Evolutionary conservation across 2,329 filamentous ascomycete species (phyloP).

Genomic region (Colletotrichum lini): DNA sequence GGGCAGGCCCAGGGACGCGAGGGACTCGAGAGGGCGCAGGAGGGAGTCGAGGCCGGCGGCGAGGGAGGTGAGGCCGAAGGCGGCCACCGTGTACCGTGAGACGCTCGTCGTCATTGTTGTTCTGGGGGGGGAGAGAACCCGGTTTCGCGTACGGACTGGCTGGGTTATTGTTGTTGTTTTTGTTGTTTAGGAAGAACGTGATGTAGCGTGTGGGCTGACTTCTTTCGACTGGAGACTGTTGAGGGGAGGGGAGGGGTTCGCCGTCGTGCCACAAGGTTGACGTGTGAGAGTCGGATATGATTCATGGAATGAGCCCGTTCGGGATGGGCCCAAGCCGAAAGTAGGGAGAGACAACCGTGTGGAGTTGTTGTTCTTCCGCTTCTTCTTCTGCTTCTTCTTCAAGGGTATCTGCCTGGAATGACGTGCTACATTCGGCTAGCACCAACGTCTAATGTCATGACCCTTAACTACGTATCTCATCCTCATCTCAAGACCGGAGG

Average conservation of each 20-base stretch:
- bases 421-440: constrained; percentile 22
- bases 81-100: constrained; percentile 42
- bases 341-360: constrained; percentile 24
- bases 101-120: background rate
- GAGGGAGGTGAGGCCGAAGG: constrained; percentile 46
- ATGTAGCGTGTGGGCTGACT: background rate
- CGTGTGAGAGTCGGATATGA: background rate
- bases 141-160: too few relatives aligned
- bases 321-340: constrained; percentile 20
- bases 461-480: too few relatives aligned
- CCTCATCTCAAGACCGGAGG: too few relatives aligned
- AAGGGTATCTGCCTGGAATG: constrained; percentile 22
- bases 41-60: constrained; percentile 43
- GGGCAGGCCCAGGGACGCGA: background rate
- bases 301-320: constrained; percentile 22
- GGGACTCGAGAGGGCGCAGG: background rate
- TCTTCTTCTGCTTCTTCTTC: background rate
- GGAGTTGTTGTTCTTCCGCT: background rate
- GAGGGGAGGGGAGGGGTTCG: background rate
- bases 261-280: constrained; percentile 1
- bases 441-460: background rate
- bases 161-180: too few relatives aligned
- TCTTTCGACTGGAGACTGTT: background rate
- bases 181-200: too few relatives aligned
- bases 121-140: background rate